phyloP scores from a whole-genome alignment of 345 rosid genomes.

The Erodium maritimum region DNA sequence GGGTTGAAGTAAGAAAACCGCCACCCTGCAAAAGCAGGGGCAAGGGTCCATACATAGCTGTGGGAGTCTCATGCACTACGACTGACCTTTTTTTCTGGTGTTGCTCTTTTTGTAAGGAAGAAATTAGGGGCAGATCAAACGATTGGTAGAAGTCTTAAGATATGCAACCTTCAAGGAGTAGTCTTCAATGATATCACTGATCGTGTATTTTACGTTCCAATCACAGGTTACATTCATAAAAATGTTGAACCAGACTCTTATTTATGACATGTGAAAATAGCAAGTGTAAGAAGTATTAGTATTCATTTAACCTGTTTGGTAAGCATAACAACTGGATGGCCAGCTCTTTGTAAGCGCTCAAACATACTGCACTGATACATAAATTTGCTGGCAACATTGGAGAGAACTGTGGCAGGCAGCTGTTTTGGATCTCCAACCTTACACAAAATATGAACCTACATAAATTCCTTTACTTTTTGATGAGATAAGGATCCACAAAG shows the following conservation, averaged over 20 bases:
- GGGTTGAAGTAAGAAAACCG: too few species aligned
- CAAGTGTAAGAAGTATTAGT: conserved; percentile 5
- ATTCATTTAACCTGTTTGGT: conserved; percentile 60
- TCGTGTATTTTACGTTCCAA: neutral
- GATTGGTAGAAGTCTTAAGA: too few species aligned
- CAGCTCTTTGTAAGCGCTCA: conserved; percentile 94
- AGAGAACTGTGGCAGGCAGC: conserved; percentile 97
- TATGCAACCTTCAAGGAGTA: too few species aligned
- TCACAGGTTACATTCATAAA: neutral
- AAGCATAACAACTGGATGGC: conserved; percentile 86
- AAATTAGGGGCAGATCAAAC: too few species aligned
- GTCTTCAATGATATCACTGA: too few species aligned
- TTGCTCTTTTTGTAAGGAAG: too few species aligned
- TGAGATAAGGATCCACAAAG: conserved; percentile 1
- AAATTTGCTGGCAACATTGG: conserved; percentile 82
- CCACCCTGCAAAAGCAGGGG: too few species aligned
- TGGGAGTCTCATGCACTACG: too few species aligned
- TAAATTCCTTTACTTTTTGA: neutral
- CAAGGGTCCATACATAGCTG: too few species aligned
- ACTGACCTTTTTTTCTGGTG: too few species aligned
- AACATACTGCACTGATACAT: conserved; percentile 92
- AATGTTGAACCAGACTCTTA: neutral
- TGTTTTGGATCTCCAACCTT: conserved; percentile 99
- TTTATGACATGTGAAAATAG: neutral
- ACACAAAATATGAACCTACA: conserved; percentile 8